Conservation (phyloP, 1,284 basidiomycete genomes). For the Cronartium ribicola region DNA sequence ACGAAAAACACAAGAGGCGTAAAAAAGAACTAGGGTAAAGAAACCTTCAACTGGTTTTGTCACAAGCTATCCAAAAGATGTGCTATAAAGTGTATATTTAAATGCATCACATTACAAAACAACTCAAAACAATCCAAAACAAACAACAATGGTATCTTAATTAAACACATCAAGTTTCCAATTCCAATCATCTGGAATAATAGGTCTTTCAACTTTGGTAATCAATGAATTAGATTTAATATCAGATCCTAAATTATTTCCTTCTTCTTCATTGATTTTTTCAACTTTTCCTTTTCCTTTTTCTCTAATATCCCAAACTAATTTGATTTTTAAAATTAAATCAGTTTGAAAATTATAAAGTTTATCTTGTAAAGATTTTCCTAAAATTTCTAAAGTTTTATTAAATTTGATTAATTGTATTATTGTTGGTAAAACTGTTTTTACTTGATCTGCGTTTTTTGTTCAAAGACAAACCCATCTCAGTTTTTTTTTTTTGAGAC, state of each 20-base stretch:
- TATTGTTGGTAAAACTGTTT: slow-evolving; percentile 12
- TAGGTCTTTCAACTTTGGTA: not conserved
- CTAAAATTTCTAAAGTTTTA: not conserved
- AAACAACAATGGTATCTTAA: not conserved
- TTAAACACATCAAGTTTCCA: slow-evolving; percentile 25
- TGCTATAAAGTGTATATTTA: too few relatives aligned
- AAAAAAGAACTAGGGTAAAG: too few relatives aligned
- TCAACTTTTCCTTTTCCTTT: not conserved
- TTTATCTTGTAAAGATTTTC: not conserved
- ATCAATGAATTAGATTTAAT: not conserved
- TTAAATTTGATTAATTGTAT: slow-evolving; percentile 18
- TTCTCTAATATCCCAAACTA: slow-evolving; percentile 21
- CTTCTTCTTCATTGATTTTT: not conserved
- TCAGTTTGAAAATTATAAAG: slow-evolving; percentile 20
- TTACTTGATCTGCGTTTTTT: slow-evolving; percentile 3
- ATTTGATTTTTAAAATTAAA: slow-evolving; percentile 2
- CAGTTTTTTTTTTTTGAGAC: not conserved
- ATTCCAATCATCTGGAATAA: not conserved
- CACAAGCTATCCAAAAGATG: too few relatives aligned
- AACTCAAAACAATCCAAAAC: too few relatives aligned
- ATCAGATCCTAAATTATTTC: not conserved
- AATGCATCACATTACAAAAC: too few relatives aligned
- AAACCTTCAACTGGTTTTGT: too few relatives aligned
- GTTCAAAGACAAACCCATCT: not conserved
- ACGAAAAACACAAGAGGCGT: too few relatives aligned